These are phyloP conservation scores for Trypanosoma caninum DNA, from an alignment of 208 protist genomes.

Conservation along the genomic window DNA sequence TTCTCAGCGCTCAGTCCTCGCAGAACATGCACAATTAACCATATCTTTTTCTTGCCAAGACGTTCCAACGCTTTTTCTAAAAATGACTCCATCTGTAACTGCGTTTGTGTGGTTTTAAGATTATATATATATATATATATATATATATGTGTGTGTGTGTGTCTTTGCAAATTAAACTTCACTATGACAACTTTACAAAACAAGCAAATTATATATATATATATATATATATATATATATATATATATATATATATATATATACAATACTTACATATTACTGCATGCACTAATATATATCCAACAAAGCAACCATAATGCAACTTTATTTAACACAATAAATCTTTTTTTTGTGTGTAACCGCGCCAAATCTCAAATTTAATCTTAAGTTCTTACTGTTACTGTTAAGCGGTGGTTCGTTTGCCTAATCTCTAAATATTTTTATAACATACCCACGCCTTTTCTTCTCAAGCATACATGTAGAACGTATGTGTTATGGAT, in stretches of 20 bases:
- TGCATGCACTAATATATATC: too few relatives aligned
- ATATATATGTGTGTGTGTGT: slow-evolving; percentile 8
- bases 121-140: not conserved
- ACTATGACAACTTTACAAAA: too few relatives aligned
- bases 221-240: not conserved
- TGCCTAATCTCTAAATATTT: too few relatives aligned
- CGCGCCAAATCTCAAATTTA: too few relatives aligned
- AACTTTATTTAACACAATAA: too few relatives aligned
- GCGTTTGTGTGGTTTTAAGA: not conserved
- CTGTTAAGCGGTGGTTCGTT: too few relatives aligned
- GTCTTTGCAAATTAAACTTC: not conserved
- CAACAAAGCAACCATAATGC: too few relatives aligned
- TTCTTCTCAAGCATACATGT: not conserved
- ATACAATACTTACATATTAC: too few relatives aligned
- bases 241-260: not conserved
- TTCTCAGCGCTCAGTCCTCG: slow-evolving; percentile 15
- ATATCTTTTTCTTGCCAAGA: slow-evolving; percentile 61
- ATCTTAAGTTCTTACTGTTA: too few relatives aligned
- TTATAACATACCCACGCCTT: not conserved
- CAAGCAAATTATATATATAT: too few relatives aligned
- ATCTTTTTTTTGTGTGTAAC: too few relatives aligned
- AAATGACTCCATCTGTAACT: slow-evolving; percentile 27
- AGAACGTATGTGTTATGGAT: not conserved
- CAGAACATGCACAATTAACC: slow-evolving; percentile 47
- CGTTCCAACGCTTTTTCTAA: slow-evolving; percentile 59